These are phyloP conservation scores for Dianthus caryophyllus DNA, from an alignment of 148 eudicot species.

Conservation along the genomic window DNA sequence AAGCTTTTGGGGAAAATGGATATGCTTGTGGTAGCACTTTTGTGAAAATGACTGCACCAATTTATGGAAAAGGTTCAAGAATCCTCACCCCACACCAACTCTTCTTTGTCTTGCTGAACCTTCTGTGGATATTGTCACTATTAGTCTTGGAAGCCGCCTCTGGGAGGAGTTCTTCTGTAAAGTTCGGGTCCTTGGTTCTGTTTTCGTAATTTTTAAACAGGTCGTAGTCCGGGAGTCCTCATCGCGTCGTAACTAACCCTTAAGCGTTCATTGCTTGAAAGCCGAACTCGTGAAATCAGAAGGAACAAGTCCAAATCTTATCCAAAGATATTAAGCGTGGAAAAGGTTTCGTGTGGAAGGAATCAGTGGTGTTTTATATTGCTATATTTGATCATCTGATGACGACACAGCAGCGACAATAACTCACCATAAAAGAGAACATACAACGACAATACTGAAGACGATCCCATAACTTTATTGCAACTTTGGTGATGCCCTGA, in stretches of 20 bases:
- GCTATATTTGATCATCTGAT: too few species aligned
- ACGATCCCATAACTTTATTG: background rate
- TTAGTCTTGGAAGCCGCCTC: conserved; percentile 14
- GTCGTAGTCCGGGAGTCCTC: conserved; percentile 14
- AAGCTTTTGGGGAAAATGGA: conserved; percentile 8
- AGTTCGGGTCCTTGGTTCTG: conserved; percentile 27
- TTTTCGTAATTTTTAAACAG: background rate
- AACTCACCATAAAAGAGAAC: too few species aligned
- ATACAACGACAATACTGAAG: background rate
- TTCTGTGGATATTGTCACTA: conserved; percentile 15
- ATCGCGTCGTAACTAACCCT: background rate
- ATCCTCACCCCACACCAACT: conserved; percentile 26
- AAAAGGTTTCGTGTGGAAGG: background rate
- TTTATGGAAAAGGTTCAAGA: conserved; percentile 12
- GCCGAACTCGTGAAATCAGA: background rate
- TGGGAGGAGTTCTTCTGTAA: conserved; percentile 25
- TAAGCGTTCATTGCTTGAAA: background rate
- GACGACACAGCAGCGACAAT: too few species aligned
- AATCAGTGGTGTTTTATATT: too few species aligned
- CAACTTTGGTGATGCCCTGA: conserved; percentile 17
- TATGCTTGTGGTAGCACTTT: conserved; percentile 20
- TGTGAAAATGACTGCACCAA: conserved; percentile 28
- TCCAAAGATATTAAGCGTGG: background rate
- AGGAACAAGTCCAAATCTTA: background rate
- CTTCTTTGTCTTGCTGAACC: conserved; percentile 15